These are phyloP conservation scores for Penicillium manginii DNA, from an alignment of 495 filamentous ascomycete species.

Conservation along the genomic window DNA sequence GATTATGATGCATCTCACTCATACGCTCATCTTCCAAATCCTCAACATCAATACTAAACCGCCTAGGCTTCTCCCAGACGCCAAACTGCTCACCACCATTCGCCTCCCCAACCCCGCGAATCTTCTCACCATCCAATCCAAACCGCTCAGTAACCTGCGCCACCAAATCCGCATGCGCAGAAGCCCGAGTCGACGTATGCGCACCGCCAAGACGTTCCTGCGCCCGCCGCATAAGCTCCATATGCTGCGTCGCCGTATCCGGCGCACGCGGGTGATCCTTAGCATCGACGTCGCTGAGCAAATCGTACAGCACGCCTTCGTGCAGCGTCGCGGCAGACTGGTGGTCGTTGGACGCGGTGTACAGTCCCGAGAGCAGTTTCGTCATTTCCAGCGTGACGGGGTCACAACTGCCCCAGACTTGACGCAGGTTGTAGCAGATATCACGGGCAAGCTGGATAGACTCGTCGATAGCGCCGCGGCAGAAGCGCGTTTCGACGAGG, in stretches of 20 bases:
- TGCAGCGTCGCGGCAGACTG: slow-evolving; percentile 58
- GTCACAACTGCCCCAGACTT: slow-evolving; percentile 59
- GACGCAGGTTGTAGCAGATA: slow-evolving; percentile 67
- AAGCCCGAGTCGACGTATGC: slow-evolving; percentile 23
- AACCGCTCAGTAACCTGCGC: slow-evolving; percentile 39
- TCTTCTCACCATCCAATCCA: slow-evolving; percentile 31
- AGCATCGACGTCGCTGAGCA: slow-evolving; percentile 48
- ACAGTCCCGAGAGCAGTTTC: slow-evolving; percentile 58
- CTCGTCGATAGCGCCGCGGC: slow-evolving; percentile 41
- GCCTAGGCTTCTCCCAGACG: slow-evolving; percentile 43
- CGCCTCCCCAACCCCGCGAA: slow-evolving; percentile 25
- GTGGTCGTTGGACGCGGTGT: slow-evolving; percentile 52
- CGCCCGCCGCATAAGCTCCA: slow-evolving; percentile 55
- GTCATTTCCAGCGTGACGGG: slow-evolving; percentile 57
- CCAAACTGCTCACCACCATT: slow-evolving; percentile 37
- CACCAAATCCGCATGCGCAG: slow-evolving; percentile 32
- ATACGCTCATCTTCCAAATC: slow-evolving; percentile 33
- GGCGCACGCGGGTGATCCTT: slow-evolving; percentile 36
- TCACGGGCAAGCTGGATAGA: slow-evolving; percentile 61
- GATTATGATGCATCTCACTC: slow-evolving; percentile 37
- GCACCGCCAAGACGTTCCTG: slow-evolving; percentile 34
- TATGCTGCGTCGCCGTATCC: slow-evolving; percentile 47
- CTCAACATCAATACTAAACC: slow-evolving; percentile 46
- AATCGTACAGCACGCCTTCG: slow-evolving; percentile 55
- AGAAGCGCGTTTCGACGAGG: slow-evolving; percentile 60